Conservation (phyloP, 106 monocot species). For the Xerophyta viscosa region DNA sequence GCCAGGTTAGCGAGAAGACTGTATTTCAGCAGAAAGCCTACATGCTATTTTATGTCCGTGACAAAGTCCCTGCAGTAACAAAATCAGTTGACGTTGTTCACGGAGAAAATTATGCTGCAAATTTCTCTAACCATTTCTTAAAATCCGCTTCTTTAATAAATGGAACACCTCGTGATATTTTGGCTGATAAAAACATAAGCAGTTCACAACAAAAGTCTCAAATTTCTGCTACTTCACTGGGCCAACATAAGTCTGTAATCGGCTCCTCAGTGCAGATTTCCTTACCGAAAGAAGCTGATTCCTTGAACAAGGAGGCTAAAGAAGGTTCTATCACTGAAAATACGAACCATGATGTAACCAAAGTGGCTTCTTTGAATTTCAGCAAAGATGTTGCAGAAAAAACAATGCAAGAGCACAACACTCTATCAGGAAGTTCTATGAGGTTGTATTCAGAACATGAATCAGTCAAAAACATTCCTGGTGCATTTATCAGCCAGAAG, state of each 20-base stretch:
- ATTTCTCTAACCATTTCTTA: constrained; percentile 20
- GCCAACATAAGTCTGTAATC: not conserved
- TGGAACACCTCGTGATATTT: constrained; percentile 5
- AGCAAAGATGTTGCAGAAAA: constrained; percentile 5
- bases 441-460: constrained; percentile 6
- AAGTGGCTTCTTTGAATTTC: constrained; percentile 2
- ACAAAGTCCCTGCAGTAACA: constrained; percentile 40
- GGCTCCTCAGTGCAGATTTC: not conserved
- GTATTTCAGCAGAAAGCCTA: constrained; percentile 90
- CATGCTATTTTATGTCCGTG: constrained; percentile 94
- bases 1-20: constrained; percentile 89
- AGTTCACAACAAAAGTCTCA: constrained; percentile 1
- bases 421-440: constrained; percentile 4
- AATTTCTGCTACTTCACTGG: not conserved
- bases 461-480: not conserved
- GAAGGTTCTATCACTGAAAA: constrained; percentile 10
- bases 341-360: constrained; percentile 3
- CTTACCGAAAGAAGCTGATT: not conserved
- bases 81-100: constrained; percentile 17
- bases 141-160: constrained; percentile 5
- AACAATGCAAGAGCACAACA: no score
- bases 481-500: not conserved
- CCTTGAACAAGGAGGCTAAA: constrained; percentile 7
- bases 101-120: constrained; percentile 28
- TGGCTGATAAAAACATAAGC: constrained; percentile 9